phyloP scores from a whole-genome alignment of 2,329 filamentous ascomycete species.

The Alternaria alternata region DNA sequence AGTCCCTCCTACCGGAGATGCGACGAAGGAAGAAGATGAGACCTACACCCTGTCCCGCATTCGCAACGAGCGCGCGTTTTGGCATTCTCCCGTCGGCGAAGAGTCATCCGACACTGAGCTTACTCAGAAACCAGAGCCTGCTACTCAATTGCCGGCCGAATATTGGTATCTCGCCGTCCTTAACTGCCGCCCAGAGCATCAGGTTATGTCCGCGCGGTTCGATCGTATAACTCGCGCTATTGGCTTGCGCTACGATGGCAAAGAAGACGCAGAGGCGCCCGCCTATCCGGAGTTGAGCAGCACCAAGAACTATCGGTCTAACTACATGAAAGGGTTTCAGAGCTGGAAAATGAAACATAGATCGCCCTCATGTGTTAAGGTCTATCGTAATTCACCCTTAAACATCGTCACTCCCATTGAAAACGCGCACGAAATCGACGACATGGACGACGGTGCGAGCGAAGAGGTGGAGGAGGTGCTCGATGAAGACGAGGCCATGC shows the following conservation, averaged over 20 bases:
- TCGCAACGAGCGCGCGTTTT: not conserved
- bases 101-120: not conserved
- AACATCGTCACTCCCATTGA: conserved; percentile 2
- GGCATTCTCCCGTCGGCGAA: not conserved
- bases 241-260: conserved; percentile 7
- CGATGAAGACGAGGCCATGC: not conserved
- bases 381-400: conserved; percentile 9
- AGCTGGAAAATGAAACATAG: not conserved
- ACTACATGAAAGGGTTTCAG: conserved; percentile 12
- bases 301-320: not conserved
- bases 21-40: not conserved
- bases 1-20: not conserved
- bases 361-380: not conserved
- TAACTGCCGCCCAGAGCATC: not conserved
- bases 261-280: conserved; percentile 9
- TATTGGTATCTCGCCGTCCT: not conserved
- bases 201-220: conserved; percentile 7
- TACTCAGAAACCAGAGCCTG: not conserved
- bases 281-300: conserved; percentile 24
- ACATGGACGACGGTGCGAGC: not conserved
- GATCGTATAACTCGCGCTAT: not conserved
- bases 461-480: not conserved
- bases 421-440: conserved; percentile 4
- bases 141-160: not conserved
- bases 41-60: not conserved